Base-by-base conservation (phyloP, 495 filamentous ascomycete species). In the Trichoderma gamsii region DNA sequence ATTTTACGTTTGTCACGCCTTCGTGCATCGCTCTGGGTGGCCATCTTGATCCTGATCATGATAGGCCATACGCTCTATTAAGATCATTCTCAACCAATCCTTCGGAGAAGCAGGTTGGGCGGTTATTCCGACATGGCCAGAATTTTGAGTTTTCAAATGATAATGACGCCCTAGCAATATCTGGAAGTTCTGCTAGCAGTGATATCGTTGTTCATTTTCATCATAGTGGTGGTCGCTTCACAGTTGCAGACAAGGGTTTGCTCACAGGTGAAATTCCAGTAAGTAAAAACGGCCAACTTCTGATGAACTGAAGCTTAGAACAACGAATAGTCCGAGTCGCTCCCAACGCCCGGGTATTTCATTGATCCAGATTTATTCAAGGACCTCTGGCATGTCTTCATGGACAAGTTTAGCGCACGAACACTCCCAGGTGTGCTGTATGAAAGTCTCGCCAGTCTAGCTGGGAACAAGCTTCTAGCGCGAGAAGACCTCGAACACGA, bases 191-290 rank as follows among this genome's bases (percentile, higher is more conserved):
- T 61, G 56, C 23, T 29, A 23, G 16, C 25, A 61, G 27, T 32
- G 23, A 61, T 61, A 21, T 61, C 16, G 16, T 61, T 32, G 56
- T 61, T 27, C 56, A 61, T 15, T 25, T 35, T 29, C 56, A 61
- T n/a, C 56, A 61, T 18, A 13, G 12, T 25, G 23, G 16, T 4
- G 27, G 23, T 32, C 56, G 56, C 9, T 61, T 61, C 16, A 61
- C 56, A 61, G 56, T 16, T 4, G 56, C 56, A 61, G 27, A 61
- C 12, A 21, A 29, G 56, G 56, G 56, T 25, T 61, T 61, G n/a
- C 56, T 61, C 56, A 61, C 56, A 0, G 56, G 56, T 2, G 56
- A 61, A 15, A 61, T 61, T 29, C 56, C 56, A 3, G 56, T 61
- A 61, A 61, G 56, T 32, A 1, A 61, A 61, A 13, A 1, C 27